Conservation (phyloP, 2,329 filamentous ascomycete genomes). For the Fusarium pininemorale region DNA sequence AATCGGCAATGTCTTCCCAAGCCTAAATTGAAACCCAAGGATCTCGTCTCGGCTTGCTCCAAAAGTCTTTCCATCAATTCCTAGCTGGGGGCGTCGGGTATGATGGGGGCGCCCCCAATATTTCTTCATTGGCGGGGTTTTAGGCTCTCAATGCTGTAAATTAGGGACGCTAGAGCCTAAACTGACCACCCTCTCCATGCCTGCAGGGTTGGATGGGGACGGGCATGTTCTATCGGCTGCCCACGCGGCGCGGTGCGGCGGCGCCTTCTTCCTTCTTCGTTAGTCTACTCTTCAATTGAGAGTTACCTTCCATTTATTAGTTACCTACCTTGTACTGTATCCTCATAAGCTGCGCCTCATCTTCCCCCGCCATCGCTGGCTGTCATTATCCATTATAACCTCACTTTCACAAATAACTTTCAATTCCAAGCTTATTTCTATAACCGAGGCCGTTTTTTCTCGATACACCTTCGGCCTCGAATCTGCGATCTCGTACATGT, state of each 20-base stretch:
- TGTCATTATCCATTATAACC: conserved; percentile 13
- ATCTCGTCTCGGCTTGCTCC: background rate
- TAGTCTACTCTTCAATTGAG: background rate
- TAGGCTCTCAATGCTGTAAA: conserved; percentile 30
- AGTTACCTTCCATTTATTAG: background rate
- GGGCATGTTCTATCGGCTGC: conserved; percentile 12
- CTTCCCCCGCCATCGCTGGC: conserved; percentile 20
- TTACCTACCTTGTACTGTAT: background rate
- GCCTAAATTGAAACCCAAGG: background rate
- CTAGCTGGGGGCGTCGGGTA: background rate
- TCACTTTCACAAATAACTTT: conserved; percentile 11
- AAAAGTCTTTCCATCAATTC: background rate
- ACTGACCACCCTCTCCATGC: conserved; percentile 21
- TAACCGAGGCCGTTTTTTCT: background rate
- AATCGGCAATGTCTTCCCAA: conserved; percentile 22
- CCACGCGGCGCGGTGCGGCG: conserved; percentile 11
- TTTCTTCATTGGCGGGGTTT: conserved; percentile 38
- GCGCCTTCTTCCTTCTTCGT: conserved; percentile 5
- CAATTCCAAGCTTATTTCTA: conserved; percentile 1
- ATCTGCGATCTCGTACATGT: conserved; percentile 31
- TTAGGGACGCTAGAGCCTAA: conserved; percentile 34
- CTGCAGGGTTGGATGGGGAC: background rate
- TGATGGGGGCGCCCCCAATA: conserved; percentile 9
- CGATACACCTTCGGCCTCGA: background rate
- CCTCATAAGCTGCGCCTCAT: conserved; percentile 34